Evolutionary conservation across 208 protist species (phyloP).

Genomic region (Leishmania tarentolae): DNA sequence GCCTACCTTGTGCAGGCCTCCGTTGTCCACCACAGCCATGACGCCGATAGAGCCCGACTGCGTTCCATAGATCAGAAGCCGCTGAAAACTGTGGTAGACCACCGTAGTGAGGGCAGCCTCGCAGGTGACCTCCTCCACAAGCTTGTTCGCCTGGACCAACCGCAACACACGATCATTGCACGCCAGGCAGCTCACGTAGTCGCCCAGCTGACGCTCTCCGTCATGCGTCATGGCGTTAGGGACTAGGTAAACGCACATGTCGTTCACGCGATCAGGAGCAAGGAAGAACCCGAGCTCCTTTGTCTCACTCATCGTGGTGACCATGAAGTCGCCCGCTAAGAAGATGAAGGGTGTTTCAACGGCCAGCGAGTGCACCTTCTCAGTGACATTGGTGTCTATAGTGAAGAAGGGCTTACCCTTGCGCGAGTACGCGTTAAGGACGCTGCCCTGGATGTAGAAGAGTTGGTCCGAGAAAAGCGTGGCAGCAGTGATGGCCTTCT

Average conservation of each 20-base stretch:
- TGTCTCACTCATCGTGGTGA: constrained; percentile 73
- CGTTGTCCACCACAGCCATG: constrained; percentile 38
- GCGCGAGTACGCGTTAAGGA: constrained; percentile 75
- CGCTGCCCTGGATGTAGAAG: constrained; percentile 76
- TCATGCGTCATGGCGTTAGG: constrained; percentile 2
- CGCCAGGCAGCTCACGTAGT: constrained; percentile 76
- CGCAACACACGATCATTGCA: constrained; percentile 87
- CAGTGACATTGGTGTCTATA: constrained; percentile 85
- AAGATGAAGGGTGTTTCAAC: constrained; percentile 87
- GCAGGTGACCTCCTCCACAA: constrained; percentile 66
- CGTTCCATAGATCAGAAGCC: constrained; percentile 79
- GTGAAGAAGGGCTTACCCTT: constrained; percentile 88
- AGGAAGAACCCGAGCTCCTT: constrained; percentile 89
- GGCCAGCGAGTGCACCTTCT: constrained; percentile 62
- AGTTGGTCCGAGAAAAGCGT: constrained; percentile 80
- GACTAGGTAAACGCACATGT: constrained; percentile 44
- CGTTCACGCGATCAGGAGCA: constrained; percentile 83
- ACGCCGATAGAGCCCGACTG: constrained; percentile 74
- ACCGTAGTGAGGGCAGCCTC: constrained; percentile 76
- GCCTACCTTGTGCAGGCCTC: constrained; percentile 32
- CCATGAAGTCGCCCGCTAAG: constrained; percentile 82
- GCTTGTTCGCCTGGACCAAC: constrained; percentile 54
- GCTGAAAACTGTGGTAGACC: constrained; percentile 26
- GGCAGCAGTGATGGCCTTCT: constrained; percentile 54
- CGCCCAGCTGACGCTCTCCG: constrained; percentile 35